Base-by-base conservation (phyloP, 805 yeast genomes). In the Pichia nanzhaoensis region DNA sequence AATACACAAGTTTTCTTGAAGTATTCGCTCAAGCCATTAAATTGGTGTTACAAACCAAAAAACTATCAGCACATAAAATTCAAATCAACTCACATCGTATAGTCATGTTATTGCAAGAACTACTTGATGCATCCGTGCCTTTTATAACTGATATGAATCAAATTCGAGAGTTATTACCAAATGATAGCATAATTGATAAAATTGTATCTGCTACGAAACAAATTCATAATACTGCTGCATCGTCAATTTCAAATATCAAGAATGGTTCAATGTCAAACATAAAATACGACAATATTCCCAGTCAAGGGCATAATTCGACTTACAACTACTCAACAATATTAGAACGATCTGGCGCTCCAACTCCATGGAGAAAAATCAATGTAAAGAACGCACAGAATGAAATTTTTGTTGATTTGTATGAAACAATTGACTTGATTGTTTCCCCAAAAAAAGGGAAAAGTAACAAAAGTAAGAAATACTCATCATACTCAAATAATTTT, bases 381-480 rank as follows among this genome's bases (percentile, higher is more conserved):
- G 82, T 84, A n/a, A 75, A 73, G 52, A 79, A 86, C 59, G 73
- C 86, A 3, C 80, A 80, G 52, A 88, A 91, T 61, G 98, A 91
- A 63, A 71, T 91, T 63, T 88, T 81, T 59, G 83, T 91, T 8
- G 98, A 93, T 63, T 60, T 93, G 5, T 70, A 72, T 2, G 99
- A 91, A 60, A 67, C 72, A 1, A 61, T 85, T 19, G 74, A 73
- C 50, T 73, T 82, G 32, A 70, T 83, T 0, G 61, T 80, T 19
- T 67, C 70, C 20, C 64, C 75, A 47, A 39, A 39, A 12, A 39
- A 55, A 14, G 59, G 64, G 1, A 38, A 27, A 10, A n/a, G 7
- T 8, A 16, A 10, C 8, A 38, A 35, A 14, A 16, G 10, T 13
- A 38, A 35, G 13, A 33, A 31, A 27, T n/a, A 45, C 18, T 36